These are phyloP conservation scores for Wallemia ichthyophaga DNA, from an alignment of 1,284 basidiomycete genomes.

Conservation along the genomic window DNA sequence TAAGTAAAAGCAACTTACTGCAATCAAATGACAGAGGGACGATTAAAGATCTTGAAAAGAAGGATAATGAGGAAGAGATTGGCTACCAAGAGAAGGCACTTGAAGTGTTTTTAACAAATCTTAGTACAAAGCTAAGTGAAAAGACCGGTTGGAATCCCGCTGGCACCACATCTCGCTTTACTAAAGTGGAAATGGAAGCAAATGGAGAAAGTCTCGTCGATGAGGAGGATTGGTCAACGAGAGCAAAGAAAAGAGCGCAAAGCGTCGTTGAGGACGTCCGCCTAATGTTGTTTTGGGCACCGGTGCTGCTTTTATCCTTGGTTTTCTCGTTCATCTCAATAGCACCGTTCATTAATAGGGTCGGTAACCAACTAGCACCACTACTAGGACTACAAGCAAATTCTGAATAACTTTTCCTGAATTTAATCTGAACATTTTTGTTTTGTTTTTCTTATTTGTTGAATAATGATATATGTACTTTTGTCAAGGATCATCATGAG, in stretches of 20 bases:
- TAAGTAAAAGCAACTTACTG: too few relatives aligned
- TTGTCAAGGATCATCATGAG: constrained; percentile 11
- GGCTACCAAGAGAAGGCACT: too few relatives aligned
- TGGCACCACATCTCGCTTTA: too few relatives aligned
- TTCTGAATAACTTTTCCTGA: not conserved
- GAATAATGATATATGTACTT: not conserved
- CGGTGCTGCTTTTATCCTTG: not conserved
- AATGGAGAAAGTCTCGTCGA: too few relatives aligned
- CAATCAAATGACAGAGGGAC: too few relatives aligned
- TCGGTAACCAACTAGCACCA: not conserved
- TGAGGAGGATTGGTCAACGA: not conserved
- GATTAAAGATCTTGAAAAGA: too few relatives aligned
- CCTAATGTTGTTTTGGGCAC: not conserved
- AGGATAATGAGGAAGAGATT: too few relatives aligned
- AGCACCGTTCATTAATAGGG: not conserved
- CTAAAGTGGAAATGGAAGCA: too few relatives aligned
- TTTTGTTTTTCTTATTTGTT: not conserved
- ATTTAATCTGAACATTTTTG: too few relatives aligned
- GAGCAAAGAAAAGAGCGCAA: not conserved
- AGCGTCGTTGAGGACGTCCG: not conserved
- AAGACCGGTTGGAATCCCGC: too few relatives aligned
- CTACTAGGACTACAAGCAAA: not conserved
- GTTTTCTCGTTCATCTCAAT: not conserved
- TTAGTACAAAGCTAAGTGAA: too few relatives aligned
- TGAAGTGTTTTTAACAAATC: too few relatives aligned